Base-by-base conservation (phyloP, 768 basidiomycete species). In the Mycena epipterygia region DNA sequence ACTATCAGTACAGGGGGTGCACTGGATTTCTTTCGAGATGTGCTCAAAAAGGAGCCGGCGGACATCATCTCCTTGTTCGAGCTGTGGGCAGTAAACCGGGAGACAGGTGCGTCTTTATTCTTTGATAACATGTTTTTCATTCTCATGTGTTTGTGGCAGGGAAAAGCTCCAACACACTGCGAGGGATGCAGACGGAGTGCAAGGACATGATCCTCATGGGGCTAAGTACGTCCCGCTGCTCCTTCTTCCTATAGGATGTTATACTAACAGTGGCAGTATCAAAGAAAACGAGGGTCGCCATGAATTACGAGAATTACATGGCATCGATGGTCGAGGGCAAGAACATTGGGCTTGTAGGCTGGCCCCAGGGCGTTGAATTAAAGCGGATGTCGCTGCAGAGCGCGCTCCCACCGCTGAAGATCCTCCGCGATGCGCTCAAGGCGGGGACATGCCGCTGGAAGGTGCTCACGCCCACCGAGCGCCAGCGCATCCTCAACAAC, bases 111-210 rank as follows among this genome's bases (percentile, higher is more conserved):
- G 35, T 23, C 35, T 52, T 52, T 33, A 2, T n/a, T 35, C 11
- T n/a, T 53, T 53, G n/a, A n/a, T n/a, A n/a, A n/a, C n/a, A n/a
- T 21, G n/a, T 35, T 57, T 41, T 41, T 41, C 16, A 3, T 41
- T 57, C 35, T 57, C 23, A 39, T 25, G 35, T 21, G 25, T 41
- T 57, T 33, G 55, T 1, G 23, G 17, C 33, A 57, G 55, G n/a
- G n/a, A n/a, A n/a, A n/a, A n/a, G 55, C 19, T 5, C 37, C 4
- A 41, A 57, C 23, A 17, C 23, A n/a, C n/a, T n/a, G n/a, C n/a
- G n/a, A n/a, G 11, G n/a, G 37, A 57, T 57, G 55, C 35, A 57
- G 55, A 57, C 37, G 37, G 55, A 57, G 55, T 39, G 35, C 55
- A 57, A 33, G 9, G 37, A 39, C 9, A 41, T 41, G 35, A 57